A percentile compares a stretch with the other conserved stretches of the same genome.
phyloP scores from a whole-genome alignment of 768 basidiomycete genomes.

The Hygrophoropsis aurantiaca region DNA sequence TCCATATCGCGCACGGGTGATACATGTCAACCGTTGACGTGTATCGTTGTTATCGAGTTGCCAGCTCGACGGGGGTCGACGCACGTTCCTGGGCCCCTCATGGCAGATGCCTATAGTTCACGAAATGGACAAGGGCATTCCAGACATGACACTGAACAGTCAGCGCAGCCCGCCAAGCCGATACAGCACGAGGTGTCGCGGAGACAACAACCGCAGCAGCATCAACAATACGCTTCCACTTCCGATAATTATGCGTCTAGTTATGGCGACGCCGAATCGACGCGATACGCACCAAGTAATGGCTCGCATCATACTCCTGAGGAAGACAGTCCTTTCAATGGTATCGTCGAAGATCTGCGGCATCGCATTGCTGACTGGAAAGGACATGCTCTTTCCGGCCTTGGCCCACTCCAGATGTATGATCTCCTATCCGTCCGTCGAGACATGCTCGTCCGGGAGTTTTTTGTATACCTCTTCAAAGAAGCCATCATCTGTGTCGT shows the following conservation, averaged over 20 bases:
- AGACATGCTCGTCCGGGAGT: slow-evolving; percentile 87
- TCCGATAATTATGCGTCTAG: slow-evolving; percentile 25
- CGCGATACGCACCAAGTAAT: slow-evolving; percentile 25
- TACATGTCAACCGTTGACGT: slow-evolving; percentile 83
- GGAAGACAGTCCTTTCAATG: slow-evolving; percentile 75
- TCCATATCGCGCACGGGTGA: slow-evolving; percentile 71
- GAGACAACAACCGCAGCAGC: slow-evolving; percentile 7
- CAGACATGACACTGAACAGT: slow-evolving; percentile 21
- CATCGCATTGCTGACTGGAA: slow-evolving; percentile 96
- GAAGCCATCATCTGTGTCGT: slow-evolving; percentile 98
- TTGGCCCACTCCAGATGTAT: slow-evolving; percentile 89
- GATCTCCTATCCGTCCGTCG: slow-evolving; percentile 88
- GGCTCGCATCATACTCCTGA: slow-evolving; percentile 39
- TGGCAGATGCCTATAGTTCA: slow-evolving; percentile 45
- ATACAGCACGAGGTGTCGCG: slow-evolving; percentile 8
- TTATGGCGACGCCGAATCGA: slow-evolving; percentile 30
- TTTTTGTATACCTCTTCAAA: slow-evolving; percentile 95
- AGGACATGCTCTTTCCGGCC: slow-evolving; percentile 85
- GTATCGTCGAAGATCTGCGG: slow-evolving; percentile 86
- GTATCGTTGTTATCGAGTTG: slow-evolving; percentile 91
- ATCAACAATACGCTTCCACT: slow-evolving; percentile 5
- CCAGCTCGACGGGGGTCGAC: slow-evolving; percentile 65
- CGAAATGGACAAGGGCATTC: slow-evolving; percentile 24
- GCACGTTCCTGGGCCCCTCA: slow-evolving; percentile 54
- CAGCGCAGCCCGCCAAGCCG: slow-evolving; percentile 7